Percentiles rank a stretch among this genome's conserved stretches.
These are phyloP conservation scores for Penicillium palitans DNA, from an alignment of 2,329 filamentous ascomycete genomes.

Conservation along the genomic window DNA sequence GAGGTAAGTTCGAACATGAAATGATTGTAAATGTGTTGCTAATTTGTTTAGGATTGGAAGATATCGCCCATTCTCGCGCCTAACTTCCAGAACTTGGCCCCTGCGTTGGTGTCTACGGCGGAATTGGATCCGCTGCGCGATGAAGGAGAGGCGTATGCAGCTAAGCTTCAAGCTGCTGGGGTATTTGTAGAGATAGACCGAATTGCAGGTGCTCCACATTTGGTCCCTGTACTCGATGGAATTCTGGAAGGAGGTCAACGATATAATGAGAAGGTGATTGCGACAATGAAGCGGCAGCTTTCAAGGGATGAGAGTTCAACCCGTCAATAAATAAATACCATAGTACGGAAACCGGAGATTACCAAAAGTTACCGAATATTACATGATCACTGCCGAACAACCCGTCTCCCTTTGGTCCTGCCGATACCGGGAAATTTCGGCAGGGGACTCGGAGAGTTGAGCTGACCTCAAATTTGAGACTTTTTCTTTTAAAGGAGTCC, in stretches of 20 bases:
- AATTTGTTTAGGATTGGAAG: constrained; percentile 40
- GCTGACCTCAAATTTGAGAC: constrained; percentile 14
- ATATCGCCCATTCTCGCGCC: constrained; percentile 44
- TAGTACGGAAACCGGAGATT: constrained; percentile 10
- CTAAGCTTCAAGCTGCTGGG: constrained; percentile 39
- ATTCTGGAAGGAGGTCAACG: constrained; percentile 33
- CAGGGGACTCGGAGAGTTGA: constrained; percentile 17
- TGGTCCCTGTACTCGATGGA: constrained; percentile 31
- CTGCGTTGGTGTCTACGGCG: constrained; percentile 42
- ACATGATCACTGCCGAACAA: constrained; percentile 1
- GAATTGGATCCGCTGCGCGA: constrained; percentile 47
- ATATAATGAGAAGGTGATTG: constrained; percentile 33
- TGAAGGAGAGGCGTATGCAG: constrained; percentile 43
- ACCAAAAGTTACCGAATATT: constrained; percentile 11
- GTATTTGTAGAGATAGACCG: constrained; percentile 35
- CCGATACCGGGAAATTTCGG: constrained; percentile 33
- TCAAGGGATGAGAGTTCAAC: constrained; percentile 15
- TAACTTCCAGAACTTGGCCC: constrained; percentile 38
- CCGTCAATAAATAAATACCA: constrained; percentile 11
- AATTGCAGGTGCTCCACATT: constrained; percentile 38
- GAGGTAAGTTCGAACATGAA: constrained; percentile 30
- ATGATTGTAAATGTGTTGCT: constrained; percentile 5
- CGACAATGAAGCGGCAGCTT: constrained; percentile 31
- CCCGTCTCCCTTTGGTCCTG: constrained; percentile 15
- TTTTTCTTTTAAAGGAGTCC: constrained; percentile 12